A percentile compares a stretch with the other conserved stretches of the same genome.
phyloP scores from a whole-genome alignment of 2,329 filamentous ascomycete species.

The Pseudofabraea citricarpa region DNA sequence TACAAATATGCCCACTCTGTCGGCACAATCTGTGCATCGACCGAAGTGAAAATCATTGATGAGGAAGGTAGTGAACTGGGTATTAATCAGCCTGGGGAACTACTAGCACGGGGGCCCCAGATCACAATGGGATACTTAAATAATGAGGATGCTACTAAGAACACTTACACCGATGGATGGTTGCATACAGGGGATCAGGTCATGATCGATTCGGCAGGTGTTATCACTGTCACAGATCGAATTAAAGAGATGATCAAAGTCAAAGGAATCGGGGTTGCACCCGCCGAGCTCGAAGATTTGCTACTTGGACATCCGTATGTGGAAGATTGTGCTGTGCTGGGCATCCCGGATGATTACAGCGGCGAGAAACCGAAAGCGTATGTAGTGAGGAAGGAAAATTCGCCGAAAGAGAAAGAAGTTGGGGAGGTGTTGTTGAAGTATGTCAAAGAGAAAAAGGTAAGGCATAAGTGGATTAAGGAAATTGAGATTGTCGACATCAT shows the following conservation, averaged over 20 bases:
- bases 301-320: slow-evolving; percentile 53
- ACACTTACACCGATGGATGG: slow-evolving; percentile 9
- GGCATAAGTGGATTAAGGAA: slow-evolving; percentile 50
- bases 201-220: slow-evolving; percentile 11
- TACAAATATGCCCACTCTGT: slow-evolving; percentile 54
- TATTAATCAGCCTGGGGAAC: slow-evolving; percentile 45
- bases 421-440: slow-evolving; percentile 42
- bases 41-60: slow-evolving; percentile 55
- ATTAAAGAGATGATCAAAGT: slow-evolving; percentile 69
- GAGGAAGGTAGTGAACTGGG: slow-evolving; percentile 49
- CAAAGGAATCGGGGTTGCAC: slow-evolving; percentile 57
- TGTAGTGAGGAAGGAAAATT: slow-evolving; percentile 39
- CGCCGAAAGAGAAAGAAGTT: slow-evolving; percentile 20
- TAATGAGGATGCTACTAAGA: slow-evolving; percentile 8
- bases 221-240: slow-evolving; percentile 47
- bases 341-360: slow-evolving; percentile 47
- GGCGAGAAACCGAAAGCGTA: slow-evolving; percentile 55
- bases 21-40: slow-evolving; percentile 52
- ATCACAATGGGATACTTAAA: slow-evolving; percentile 15
- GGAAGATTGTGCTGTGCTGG: slow-evolving; percentile 52
- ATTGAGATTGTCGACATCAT: slow-evolving; percentile 51
- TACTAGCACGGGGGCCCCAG: slow-evolving; percentile 41
- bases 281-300: slow-evolving; percentile 58
- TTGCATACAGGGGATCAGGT: slow-evolving; percentile 15
- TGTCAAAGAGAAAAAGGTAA: slow-evolving; percentile 48